These are phyloP conservation scores for Termitomyces sp. DNA, from an alignment of 768 basidiomycete genomes.

Conservation along the genomic window DNA sequence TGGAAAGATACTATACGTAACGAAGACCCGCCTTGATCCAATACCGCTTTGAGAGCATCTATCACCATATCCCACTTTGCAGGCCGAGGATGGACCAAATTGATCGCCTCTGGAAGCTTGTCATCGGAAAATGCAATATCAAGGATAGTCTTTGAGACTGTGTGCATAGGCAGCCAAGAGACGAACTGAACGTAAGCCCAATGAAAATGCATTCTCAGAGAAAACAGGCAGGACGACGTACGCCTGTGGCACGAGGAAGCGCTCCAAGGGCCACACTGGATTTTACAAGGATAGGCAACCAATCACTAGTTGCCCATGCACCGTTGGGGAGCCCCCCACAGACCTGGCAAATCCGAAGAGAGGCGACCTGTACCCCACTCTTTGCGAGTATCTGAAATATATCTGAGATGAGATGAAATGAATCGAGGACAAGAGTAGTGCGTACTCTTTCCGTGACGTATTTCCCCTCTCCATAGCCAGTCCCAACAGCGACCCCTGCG, in stretches of 20 bases:
- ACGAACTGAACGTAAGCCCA: constrained; percentile 19
- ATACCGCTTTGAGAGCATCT: not conserved
- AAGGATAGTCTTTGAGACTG: constrained; percentile 16
- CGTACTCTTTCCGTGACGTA: constrained; percentile 35
- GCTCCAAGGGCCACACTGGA: constrained; percentile 23
- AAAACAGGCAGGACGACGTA: constrained; percentile 14
- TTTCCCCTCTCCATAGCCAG: constrained; percentile 44
- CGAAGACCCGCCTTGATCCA: not conserved
- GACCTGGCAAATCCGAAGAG: constrained; percentile 42
- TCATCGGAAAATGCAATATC: constrained; percentile 21
- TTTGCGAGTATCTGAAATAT: constrained; percentile 26
- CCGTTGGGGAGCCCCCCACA: constrained; percentile 32
- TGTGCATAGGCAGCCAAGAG: constrained; percentile 38
- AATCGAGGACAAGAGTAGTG: not conserved
- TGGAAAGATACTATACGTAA: constrained; percentile 7
- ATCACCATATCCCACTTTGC: constrained; percentile 28
- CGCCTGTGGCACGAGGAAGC: constrained; percentile 24
- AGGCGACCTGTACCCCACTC: constrained; percentile 29
- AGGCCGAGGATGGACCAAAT: constrained; percentile 35
- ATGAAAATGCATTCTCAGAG: not conserved
- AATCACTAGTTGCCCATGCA: constrained; percentile 38
- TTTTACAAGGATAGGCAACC: constrained; percentile 40
- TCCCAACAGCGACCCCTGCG: constrained; percentile 26
- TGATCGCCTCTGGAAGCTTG: constrained; percentile 19
- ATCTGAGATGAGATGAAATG: not conserved